Evolutionary conservation across 306 rosid species (phyloP).

Genomic region (Vigna hirtella): DNA sequence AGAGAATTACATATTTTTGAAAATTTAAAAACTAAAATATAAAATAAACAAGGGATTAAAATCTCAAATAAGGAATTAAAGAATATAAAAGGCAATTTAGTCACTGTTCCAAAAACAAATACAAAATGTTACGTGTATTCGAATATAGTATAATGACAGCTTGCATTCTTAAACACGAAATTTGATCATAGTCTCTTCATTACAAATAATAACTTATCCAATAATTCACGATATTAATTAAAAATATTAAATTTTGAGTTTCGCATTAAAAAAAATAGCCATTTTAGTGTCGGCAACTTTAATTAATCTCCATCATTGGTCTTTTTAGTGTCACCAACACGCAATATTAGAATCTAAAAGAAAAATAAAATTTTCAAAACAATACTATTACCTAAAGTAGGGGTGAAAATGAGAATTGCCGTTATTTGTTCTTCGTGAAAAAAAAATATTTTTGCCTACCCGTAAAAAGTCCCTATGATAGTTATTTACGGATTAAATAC

Average conservation of each 20-base stretch:
- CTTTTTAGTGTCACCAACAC: conserved; percentile 29
- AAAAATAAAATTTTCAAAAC: not conserved
- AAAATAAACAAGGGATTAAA: no score
- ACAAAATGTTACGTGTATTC: not conserved
- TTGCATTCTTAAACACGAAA: not conserved
- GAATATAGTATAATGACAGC: not conserved
- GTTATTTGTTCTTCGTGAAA: no score
- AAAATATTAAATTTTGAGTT: not conserved
- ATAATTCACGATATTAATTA: not conserved
- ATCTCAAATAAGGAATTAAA: not conserved
- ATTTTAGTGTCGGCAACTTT: conserved; percentile 29
- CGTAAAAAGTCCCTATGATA: no score
- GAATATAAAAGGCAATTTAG: no score
- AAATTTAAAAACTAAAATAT: no score
- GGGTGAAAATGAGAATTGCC: no score
- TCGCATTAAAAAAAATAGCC: not conserved
- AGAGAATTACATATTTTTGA: no score
- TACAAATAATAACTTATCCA: conserved; percentile 11
- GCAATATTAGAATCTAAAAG: conserved; percentile 14
- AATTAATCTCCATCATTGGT: conserved; percentile 12
- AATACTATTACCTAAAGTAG: not conserved
- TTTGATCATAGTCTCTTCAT: conserved; percentile 18
- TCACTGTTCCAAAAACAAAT: no score
- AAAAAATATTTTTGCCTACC: no score
- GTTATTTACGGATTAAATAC: no score